These are phyloP conservation scores for Venturiaceae sp. DNA, from an alignment of 2,329 filamentous ascomycete species.

Conservation along the genomic window DNA sequence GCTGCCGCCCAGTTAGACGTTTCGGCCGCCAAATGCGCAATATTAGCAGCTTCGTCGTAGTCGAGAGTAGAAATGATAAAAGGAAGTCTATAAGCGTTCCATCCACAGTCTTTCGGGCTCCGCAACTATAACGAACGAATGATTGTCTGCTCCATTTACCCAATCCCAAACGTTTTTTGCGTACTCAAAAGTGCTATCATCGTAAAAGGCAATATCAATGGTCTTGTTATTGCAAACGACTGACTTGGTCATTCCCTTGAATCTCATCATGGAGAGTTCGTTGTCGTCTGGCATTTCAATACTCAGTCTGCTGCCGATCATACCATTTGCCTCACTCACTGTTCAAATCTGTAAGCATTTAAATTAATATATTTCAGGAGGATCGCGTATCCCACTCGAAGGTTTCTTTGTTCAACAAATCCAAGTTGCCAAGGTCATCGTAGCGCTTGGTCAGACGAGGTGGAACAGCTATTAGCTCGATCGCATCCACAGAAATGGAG, in stretches of 20 bases:
- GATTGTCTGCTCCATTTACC: too few species aligned
- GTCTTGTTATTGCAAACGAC: not conserved
- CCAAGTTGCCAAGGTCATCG: not conserved
- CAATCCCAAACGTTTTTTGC: too few species aligned
- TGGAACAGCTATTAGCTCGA: not conserved
- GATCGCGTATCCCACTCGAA: not conserved
- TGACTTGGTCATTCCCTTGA: not conserved
- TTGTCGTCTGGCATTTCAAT: not conserved
- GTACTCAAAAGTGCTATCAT: too few species aligned
- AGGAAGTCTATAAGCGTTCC: too few species aligned
- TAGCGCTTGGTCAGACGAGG: not conserved
- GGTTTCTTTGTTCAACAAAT: not conserved
- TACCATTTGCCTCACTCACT: too few species aligned
- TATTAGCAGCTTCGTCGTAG: too few species aligned
- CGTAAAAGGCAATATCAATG: not conserved
- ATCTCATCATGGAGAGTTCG: not conserved
- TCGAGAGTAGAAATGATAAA: too few species aligned
- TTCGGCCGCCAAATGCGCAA: too few species aligned
- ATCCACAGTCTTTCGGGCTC: too few species aligned
- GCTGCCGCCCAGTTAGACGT: too few species aligned
- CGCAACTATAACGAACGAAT: too few species aligned
- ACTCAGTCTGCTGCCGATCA: not conserved
- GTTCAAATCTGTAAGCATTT: not conserved
- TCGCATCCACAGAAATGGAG: not conserved
- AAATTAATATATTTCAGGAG: not conserved